These are phyloP conservation scores for Puya raimondii DNA, from an alignment of 176 grass and related monocot species.

Conservation along the genomic window DNA sequence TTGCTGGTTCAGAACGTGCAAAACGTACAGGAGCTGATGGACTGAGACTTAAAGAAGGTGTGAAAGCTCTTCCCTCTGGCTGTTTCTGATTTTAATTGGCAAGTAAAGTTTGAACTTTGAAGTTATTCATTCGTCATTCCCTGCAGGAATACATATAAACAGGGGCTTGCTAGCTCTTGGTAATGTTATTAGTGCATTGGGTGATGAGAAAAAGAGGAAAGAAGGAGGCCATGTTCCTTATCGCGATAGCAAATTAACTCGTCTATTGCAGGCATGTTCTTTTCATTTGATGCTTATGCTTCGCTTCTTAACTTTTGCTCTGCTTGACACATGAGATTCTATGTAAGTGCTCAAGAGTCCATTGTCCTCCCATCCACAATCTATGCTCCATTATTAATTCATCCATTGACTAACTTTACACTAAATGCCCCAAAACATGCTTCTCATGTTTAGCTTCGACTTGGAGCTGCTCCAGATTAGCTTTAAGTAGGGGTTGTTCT, in stretches of 20 bases:
- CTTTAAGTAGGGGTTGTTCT: no score
- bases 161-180: conserved; percentile 78
- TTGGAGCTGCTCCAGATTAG: no score
- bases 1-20: conserved; percentile 86
- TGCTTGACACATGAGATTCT: neutral
- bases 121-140: conserved; percentile 10
- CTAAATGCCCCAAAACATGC: no score
- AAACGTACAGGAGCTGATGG: conserved; percentile 73
- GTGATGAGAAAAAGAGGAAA: conserved; percentile 78
- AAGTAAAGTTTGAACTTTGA: neutral
- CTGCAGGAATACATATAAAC: conserved; percentile 72
- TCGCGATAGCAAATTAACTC: conserved; percentile 71
- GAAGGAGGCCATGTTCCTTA: conserved; percentile 76
- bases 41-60: conserved; percentile 72
- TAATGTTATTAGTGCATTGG: conserved; percentile 76
- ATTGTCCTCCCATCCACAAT: neutral
- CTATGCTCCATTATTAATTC: no score
- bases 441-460: no score
- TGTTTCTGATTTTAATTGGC: conserved; percentile 8
- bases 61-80: neutral
- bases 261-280: conserved; percentile 50
- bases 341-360: neutral
- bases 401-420: no score
- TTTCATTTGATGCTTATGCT: neutral
- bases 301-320: neutral